Conservation (phyloP, 2,329 filamentous ascomycete species). For the Alternaria ventricosa region DNA sequence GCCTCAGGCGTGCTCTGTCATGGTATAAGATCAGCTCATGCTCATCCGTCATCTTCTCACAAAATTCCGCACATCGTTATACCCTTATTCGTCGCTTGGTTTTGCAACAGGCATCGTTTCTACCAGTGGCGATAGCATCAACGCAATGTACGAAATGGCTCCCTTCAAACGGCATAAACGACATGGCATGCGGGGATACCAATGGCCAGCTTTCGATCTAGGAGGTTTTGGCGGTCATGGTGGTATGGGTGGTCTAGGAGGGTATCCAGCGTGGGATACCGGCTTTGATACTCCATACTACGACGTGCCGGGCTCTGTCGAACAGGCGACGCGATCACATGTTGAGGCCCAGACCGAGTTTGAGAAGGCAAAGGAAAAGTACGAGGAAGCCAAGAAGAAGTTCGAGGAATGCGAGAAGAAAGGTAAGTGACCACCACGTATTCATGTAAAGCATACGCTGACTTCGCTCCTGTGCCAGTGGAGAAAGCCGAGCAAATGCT, state of each 20-base stretch:
- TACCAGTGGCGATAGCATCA: not conserved
- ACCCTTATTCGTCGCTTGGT: not conserved
- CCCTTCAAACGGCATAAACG: not conserved
- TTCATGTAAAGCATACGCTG: not conserved
- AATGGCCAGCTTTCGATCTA: not conserved
- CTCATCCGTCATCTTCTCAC: not conserved
- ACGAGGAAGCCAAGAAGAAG: constrained; percentile 24
- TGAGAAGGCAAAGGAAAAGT: constrained; percentile 20
- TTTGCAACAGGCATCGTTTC: not conserved
- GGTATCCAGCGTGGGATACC: not conserved
- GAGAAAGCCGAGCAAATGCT: constrained; percentile 18
- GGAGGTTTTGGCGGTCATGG: not conserved
- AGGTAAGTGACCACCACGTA: not conserved
- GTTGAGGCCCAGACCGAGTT: constrained; percentile 16
- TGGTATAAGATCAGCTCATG: not conserved
- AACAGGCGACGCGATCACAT: constrained; percentile 24
- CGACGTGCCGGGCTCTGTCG: constrained; percentile 6
- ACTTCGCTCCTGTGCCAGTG: not conserved
- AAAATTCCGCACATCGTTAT: not conserved
- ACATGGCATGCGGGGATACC: not conserved
- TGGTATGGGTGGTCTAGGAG: not conserved
- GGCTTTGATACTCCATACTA: not conserved
- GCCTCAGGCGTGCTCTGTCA: not conserved
- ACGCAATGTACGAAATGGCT: constrained; percentile 8
- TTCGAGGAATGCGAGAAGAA: constrained; percentile 25